Base-by-base conservation (phyloP, 257 asterid species). In the Rehmannia glutinosa region DNA sequence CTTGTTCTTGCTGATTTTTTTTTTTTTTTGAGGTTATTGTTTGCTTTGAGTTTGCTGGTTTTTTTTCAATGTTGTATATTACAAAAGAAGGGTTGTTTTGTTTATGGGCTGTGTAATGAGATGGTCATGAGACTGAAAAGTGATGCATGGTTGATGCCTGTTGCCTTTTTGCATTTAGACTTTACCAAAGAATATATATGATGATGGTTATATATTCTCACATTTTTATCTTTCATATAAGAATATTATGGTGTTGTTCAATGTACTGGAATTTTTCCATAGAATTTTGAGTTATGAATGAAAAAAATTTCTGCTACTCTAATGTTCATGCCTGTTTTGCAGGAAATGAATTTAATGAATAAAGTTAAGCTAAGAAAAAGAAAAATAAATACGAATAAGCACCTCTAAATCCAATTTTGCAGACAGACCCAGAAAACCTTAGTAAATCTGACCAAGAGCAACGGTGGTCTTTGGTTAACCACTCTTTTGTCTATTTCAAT, bases 1-100 rank as follows among this genome's bases (percentile, higher is more conserved):
- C 82, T 1, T 89, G 96, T 60, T 89, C 96, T 68, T 86, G 96
- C 76, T 88, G 71, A 82, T 2, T 21, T 43, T 8, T 5, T 16
- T 9, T 20, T 27, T 27, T 15, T 16, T 19, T 10, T 13, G 58
- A 50, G 8, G 24, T 8, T 30, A 32, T 58, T 25, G 8, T 11
- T 43, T 21, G 27, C 10, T n/a, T 8, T n/a, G n/a, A n/a, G 8
- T 16, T 55, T 20, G 38, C 15, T n/a, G 1, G 0, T 15, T 13
- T 21, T 11, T 27, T 8, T 25, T 5, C 1, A 11, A 21, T 38
- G 52, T 15, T 39, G 66, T 25, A n/a, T 38, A 23, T 8, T 13
- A 43, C 6, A 8, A 42, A 20, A 8, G 8, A 20, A 17, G 9
- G 23, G 36, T 32, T 13, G 54, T 54, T 54, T 41, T n/a, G 5